A percentile compares a stretch with the other conserved stretches of the same genome.
Conservation (phyloP, 2,329 filamentous ascomycete genomes). For the Colletotrichum truncatum region DNA sequence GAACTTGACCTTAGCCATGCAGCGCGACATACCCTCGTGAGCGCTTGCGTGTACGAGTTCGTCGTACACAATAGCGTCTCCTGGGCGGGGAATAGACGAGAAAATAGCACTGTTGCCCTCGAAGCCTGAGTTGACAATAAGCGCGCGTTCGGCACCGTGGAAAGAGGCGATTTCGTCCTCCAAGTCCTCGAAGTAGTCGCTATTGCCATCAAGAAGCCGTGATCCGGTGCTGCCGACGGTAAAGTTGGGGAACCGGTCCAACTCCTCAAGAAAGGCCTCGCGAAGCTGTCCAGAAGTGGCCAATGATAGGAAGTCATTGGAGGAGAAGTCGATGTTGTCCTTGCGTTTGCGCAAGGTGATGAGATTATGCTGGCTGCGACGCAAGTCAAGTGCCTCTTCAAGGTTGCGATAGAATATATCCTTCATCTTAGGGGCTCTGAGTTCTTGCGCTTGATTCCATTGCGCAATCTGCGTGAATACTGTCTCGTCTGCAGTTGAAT, state of each 20-base stretch:
- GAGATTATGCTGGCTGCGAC: conserved; percentile 34
- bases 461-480: background rate
- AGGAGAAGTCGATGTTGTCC: conserved; percentile 63
- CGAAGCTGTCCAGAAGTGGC: conserved; percentile 57
- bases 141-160: conserved; percentile 63
- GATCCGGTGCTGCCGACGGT: conserved; percentile 52
- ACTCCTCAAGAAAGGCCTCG: conserved; percentile 55
- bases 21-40: conserved; percentile 70
- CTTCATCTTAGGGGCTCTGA: background rate
- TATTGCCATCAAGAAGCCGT: conserved; percentile 73
- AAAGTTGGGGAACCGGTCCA: conserved; percentile 36
- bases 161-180: conserved; percentile 70
- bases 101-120: conserved; percentile 63
- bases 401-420: conserved; percentile 39
- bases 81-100: conserved; percentile 57
- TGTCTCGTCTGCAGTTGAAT: background rate
- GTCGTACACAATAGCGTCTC: conserved; percentile 70
- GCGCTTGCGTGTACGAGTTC: conserved; percentile 73
- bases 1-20: conserved; percentile 59
- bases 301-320: conserved; percentile 73
- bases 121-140: conserved; percentile 69
- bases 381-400: conserved; percentile 41
- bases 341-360: conserved; percentile 36
- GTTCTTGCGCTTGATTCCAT: background rate
- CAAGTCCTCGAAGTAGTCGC: conserved; percentile 58